phyloP scores from a whole-genome alignment of 176 grass and related monocot genomes.

The Cocos nucifera region DNA sequence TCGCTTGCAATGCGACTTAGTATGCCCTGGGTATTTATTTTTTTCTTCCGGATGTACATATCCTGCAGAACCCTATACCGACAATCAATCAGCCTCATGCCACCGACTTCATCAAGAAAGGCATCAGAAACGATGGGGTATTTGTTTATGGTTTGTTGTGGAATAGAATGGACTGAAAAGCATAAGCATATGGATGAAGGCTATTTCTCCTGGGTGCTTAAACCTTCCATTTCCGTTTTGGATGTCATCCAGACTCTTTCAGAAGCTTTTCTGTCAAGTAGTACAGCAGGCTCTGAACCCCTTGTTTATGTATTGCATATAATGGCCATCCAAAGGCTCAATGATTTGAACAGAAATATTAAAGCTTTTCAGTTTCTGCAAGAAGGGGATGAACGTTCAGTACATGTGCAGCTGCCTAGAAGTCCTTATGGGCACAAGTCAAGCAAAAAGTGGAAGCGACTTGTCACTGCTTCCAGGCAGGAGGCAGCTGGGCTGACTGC shows the following conservation, averaged over 20 bases:
- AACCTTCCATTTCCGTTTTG: constrained; percentile 43
- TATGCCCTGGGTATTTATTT: constrained; percentile 46
- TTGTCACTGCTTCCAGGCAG: constrained; percentile 22
- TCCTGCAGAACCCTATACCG: constrained; percentile 67
- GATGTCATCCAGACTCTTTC: constrained; percentile 50
- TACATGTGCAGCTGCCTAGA: constrained; percentile 25
- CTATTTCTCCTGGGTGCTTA: constrained; percentile 81
- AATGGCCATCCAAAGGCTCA: constrained; percentile 70
- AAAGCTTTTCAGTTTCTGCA: constrained; percentile 58
- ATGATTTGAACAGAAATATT: constrained; percentile 81
- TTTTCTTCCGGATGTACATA: constrained; percentile 66
- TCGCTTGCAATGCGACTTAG: constrained; percentile 19
- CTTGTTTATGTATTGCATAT: constrained; percentile 53
- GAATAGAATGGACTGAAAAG: constrained; percentile 63
- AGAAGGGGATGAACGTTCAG: constrained; percentile 25
- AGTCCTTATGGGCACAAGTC: constrained; percentile 24
- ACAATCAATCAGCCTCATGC: constrained; percentile 73
- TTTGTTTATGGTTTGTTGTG: constrained; percentile 49
- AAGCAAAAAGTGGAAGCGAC: constrained; percentile 23
- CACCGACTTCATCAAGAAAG: constrained; percentile 62
- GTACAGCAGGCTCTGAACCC: constrained; percentile 22
- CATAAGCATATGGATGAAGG: constrained; percentile 35
- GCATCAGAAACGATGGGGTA: constrained; percentile 53
- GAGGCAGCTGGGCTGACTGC: constrained; percentile 47
- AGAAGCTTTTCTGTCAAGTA: constrained; percentile 36